phyloP scores from a whole-genome alignment of 768 basidiomycete species.

The Russula vinacea region DNA sequence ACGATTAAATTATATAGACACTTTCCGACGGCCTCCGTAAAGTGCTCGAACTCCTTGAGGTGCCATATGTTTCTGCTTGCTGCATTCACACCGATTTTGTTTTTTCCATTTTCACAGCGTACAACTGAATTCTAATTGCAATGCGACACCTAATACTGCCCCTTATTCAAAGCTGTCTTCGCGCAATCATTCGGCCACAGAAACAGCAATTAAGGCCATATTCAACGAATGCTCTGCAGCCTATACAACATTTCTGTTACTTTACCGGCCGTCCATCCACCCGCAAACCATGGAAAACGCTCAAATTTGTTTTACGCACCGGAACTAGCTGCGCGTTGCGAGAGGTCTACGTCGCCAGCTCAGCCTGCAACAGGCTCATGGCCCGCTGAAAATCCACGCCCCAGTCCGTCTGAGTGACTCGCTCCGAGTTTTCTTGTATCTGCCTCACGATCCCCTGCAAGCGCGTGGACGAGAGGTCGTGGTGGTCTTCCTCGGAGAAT shows the following conservation, averaged over 20 bases:
- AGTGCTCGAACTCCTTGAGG: no score
- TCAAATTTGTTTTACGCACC: not conserved
- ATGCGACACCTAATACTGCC: no score
- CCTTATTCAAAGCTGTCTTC: no score
- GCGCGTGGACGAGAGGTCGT: not conserved
- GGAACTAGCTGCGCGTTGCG: no score
- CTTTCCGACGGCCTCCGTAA: no score
- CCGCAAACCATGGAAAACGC: not conserved
- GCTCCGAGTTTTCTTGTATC: constrained; percentile 21
- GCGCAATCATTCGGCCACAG: no score
- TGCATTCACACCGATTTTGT: no score
- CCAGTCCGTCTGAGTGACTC: constrained; percentile 19
- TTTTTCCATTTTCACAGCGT: no score
- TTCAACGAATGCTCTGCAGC: not conserved
- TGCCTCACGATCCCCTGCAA: not conserved
- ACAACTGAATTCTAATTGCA: no score
- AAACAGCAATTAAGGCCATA: not conserved
- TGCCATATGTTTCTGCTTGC: no score
- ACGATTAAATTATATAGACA: no score
- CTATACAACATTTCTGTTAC: no score
- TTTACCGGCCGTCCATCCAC: not conserved
- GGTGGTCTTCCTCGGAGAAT: not conserved
- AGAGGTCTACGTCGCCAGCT: not conserved
- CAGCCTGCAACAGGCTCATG: not conserved
- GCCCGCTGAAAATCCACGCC: constrained; percentile 7